Evolutionary conservation across 371 early-diverging fungal genomes (phyloP), one percentile per base, ranked within the genome.

Genomic region (Lichtheimia corymbifera): DNA sequence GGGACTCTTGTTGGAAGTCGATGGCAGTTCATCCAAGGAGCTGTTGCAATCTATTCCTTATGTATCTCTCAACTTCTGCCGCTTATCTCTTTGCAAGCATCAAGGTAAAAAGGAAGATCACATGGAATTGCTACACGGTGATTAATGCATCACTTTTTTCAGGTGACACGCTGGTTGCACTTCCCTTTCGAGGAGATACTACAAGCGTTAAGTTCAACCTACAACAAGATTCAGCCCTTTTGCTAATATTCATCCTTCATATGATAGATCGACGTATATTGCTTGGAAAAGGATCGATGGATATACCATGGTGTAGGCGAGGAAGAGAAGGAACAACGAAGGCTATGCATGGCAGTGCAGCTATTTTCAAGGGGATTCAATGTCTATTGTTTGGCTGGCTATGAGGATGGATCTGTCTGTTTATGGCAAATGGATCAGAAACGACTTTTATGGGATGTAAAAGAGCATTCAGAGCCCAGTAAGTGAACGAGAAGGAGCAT

Each of bases 281-380:
- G 74, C 56, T 50, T 83, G n/a, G 55, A 61, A 20, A 14, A 50
- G 17, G 65, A 64, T 40, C 49, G 53, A 47, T 58, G 65, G 61
- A 18, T 70, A 0, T 24, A 67, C 0, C 50, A 47, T 22, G 50
- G 60, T 30, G 62, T 72, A 13, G 75, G 75, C 20, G 62, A 65
- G 22, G 43, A 35, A 30, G 56, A 57, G 15, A 45, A 45, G 24
- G 53, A 28, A 50, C 61, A 64, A 30, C 64, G 67, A 50, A 74
- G 80, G 25, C 63, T 70, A 11, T 79, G 77, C 54, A 83, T 83
- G 83, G 75, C 76, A 27, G 61, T 77, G 0, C 53, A 71, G 50
- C 12, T 64, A 9, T 50, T 65, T 35, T 75, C 27, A 62, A 56
- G 64, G 30, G 52, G 35, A 1, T 55, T 66, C 42, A 15, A 22